Evolutionary conservation across 2,329 filamentous ascomycete genomes (phyloP).

Genomic region (Phialocephala subalpina): DNA sequence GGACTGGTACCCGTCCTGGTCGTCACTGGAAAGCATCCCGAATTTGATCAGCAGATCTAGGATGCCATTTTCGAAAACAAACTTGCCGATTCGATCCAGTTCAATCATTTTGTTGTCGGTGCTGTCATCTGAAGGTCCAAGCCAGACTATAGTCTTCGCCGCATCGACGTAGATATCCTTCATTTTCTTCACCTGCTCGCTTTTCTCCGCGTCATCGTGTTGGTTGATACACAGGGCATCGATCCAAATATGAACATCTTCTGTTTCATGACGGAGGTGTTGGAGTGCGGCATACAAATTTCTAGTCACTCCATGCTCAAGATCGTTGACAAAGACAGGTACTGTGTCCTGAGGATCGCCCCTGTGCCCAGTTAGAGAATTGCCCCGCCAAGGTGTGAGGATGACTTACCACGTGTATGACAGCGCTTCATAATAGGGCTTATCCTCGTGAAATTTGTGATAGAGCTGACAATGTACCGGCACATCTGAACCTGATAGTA

Average conservation of each 20-base stretch:
- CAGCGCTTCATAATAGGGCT: conserved; percentile 29
- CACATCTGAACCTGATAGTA: background rate
- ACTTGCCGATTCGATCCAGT: too few relatives aligned
- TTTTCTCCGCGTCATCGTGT: conserved; percentile 21
- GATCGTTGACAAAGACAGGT: conserved; percentile 32
- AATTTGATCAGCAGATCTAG: too few relatives aligned
- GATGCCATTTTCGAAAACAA: too few relatives aligned
- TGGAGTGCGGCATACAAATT: conserved; percentile 23
- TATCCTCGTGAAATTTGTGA: conserved; percentile 15
- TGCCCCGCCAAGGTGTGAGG: too few relatives aligned
- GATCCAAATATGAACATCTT: conserved; percentile 22
- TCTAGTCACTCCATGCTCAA: conserved; percentile 13
- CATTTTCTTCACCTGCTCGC: conserved; percentile 25
- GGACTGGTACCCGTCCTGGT: too few relatives aligned
- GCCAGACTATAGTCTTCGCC: conserved; percentile 28
- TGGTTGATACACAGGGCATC: conserved; percentile 34
- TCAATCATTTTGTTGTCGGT: too few relatives aligned
- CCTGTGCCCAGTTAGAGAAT: too few relatives aligned
- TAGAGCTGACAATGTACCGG: conserved; percentile 6
- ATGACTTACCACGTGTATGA: conserved; percentile 38
- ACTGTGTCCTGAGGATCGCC: conserved; percentile 18
- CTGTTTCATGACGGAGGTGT: conserved; percentile 14
- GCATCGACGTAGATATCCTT: conserved; percentile 27
- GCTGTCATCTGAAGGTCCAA: too few relatives aligned
- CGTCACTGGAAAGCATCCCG: too few relatives aligned